phyloP scores from a whole-genome alignment of 148 eudicot genomes.

The Cornus controversa region DNA sequence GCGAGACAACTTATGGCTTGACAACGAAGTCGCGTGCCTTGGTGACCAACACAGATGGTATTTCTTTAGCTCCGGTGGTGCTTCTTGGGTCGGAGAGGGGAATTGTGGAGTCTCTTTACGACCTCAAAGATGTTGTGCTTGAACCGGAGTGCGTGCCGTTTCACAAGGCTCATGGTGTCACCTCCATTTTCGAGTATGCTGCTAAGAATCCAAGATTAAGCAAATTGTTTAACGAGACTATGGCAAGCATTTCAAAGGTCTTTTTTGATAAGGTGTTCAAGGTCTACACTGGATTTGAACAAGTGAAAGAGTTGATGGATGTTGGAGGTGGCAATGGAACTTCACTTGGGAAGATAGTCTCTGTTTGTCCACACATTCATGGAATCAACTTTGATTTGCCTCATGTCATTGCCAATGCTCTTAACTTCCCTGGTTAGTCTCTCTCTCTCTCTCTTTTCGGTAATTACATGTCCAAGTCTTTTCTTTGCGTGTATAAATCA shows the following conservation, averaged over 20 bases:
- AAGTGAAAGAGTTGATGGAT: constrained; percentile 6
- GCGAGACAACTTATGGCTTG: not conserved
- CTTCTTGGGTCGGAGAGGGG: not conserved
- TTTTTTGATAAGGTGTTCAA: not conserved
- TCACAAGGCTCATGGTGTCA: not conserved
- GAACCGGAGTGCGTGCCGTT: not conserved
- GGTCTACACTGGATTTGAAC: constrained; percentile 5
- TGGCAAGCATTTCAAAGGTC: not conserved
- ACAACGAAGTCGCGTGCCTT: not conserved
- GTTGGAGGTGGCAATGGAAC: constrained; percentile 11
- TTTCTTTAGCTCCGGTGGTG: not conserved
- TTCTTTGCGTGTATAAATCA: no score
- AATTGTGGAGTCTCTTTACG: not conserved
- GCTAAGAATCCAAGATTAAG: not conserved
- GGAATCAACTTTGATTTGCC: constrained; percentile 11
- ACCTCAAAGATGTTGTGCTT: constrained; percentile 10
- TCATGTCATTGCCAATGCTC: not conserved
- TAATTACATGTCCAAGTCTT: no score
- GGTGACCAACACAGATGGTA: not conserved
- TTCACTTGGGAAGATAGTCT: constrained; percentile 3
- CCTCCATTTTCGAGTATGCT: constrained; percentile 1
- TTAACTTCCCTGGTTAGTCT: not conserved
- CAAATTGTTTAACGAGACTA: not conserved
- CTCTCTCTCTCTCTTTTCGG: no score
- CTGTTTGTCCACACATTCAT: not conserved